A percentile compares a stretch with the other conserved stretches of the same genome.
phyloP scores from a whole-genome alignment of 495 filamentous ascomycete species.

The Penicillium maclennaniae region DNA sequence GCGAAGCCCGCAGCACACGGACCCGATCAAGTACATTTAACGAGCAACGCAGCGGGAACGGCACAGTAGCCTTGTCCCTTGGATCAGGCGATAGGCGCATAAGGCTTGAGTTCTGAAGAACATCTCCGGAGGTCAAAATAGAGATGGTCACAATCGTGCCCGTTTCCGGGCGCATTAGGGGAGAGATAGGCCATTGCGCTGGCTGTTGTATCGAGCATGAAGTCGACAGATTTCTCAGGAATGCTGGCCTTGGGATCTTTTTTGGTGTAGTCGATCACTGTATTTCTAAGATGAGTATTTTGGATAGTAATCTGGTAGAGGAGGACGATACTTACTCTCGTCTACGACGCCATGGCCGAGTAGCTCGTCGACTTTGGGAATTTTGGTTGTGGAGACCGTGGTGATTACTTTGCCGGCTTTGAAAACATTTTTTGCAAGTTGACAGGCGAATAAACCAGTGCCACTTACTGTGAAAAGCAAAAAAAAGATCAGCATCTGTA shows the following conservation, averaged over 20 bases:
- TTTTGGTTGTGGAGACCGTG: slow-evolving; percentile 50
- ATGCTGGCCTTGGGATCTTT: slow-evolving; percentile 37
- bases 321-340: slow-evolving; percentile 16
- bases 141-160: slow-evolving; percentile 11
- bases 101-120: slow-evolving; percentile 14
- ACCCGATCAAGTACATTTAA: slow-evolving; percentile 37
- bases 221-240: slow-evolving; percentile 42
- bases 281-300: background rate
- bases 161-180: slow-evolving; percentile 30
- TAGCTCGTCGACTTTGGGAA: slow-evolving; percentile 40
- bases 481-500: background rate
- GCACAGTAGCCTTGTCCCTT: slow-evolving; percentile 25
- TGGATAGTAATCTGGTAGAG: no score
- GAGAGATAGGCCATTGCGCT: slow-evolving; percentile 28
- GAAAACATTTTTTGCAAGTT: slow-evolving; percentile 53
- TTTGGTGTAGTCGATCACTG: slow-evolving; percentile 50
- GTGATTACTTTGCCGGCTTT: slow-evolving; percentile 47
- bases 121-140: slow-evolving; percentile 10
- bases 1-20: slow-evolving; percentile 24
- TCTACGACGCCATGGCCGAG: slow-evolving; percentile 33
- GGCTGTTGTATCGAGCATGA: slow-evolving; percentile 50
- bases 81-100: slow-evolving; percentile 20
- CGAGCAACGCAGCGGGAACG: slow-evolving; percentile 27
- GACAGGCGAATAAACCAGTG: slow-evolving; percentile 44
- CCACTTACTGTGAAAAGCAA: slow-evolving; percentile 36